Base-by-base conservation (phyloP, 345 rosid species). In the Populus deltoides region DNA sequence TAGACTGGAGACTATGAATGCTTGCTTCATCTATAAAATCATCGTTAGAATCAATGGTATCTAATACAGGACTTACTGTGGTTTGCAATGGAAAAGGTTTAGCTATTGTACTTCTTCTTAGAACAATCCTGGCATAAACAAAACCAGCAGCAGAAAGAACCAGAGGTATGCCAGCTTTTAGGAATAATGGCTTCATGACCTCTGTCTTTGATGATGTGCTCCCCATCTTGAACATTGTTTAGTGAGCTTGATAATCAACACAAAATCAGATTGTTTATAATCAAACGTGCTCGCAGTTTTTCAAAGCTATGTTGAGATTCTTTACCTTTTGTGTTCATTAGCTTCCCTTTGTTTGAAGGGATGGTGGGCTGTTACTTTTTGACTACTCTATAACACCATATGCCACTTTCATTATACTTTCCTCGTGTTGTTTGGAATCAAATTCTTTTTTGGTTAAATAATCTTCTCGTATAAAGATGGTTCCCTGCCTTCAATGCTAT, bases 81-180 rank as follows among this genome's bases (percentile, higher is more conserved):
- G 69, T 49, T 70, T 81, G 84, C 18, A 38, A 62, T 18, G 86
- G 72, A 27, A 85, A 77, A 80, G 72, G 24, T 8, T 69, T 70
- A 25, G 8, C 27, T 75, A 72, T n/a, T 18, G 62, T 53, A 25
- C 74, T 76, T 80, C 83, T 85, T 59, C 83, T 80, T 24, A 85
- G 49, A 38, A 90, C 77, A 78, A 88, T 82, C 81, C 74, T 88
- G 1, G 92, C 90, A 74, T 59, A 85, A 51, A 88, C 4, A 70
- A 92, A 86, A 80, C 94, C 94, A 63, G 91, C 86, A 75, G 90
- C 78, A 35, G 97, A 90, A n/a, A 94, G 0, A 33, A 78, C 90
- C 63, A 94, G 65, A 67, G 93, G 89, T 66, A 92, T 66, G 31
- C 92, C 90, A 74, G 92, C 90, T 82, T 87, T 91, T 27, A 94